Percentiles rank a stretch among this genome's conserved stretches.
Evolutionary conservation across 2,329 filamentous ascomycete genomes (phyloP).

Genomic region (Teratosphaeria viscida): DNA sequence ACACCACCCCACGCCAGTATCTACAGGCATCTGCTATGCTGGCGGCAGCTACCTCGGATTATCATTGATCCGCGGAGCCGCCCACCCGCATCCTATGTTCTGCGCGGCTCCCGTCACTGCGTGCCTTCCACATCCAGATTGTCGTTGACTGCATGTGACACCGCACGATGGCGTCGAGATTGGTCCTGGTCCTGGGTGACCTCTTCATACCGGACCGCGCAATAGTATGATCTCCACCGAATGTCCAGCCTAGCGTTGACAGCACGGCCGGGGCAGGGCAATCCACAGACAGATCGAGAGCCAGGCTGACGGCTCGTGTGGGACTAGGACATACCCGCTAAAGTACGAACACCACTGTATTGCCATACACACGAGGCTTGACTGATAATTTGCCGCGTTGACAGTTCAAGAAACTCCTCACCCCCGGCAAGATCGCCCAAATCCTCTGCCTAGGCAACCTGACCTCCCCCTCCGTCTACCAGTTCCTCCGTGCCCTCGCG

Average conservation of each 20-base stretch:
- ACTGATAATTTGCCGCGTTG: slow-evolving; percentile 1
- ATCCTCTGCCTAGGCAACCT: slow-evolving; percentile 50
- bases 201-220: slow-evolving; percentile 89
- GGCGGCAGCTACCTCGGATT: not conserved
- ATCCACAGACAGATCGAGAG: slow-evolving; percentile 1
- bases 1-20: not conserved
- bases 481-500: slow-evolving; percentile 45
- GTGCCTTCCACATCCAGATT: not conserved
- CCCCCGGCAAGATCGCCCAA: slow-evolving; percentile 48
- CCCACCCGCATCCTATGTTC: too few relatives aligned
- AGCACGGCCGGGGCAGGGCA: not conserved
- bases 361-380: not conserved
- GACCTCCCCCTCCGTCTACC: slow-evolving; percentile 46
- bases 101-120: not conserved
- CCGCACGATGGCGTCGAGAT: slow-evolving; percentile 60
- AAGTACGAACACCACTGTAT: slow-evolving; percentile 45
- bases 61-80: not conserved
- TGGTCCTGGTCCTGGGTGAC: slow-evolving; percentile 86
- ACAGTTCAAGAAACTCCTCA: slow-evolving; percentile 46
- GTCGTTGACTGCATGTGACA: not conserved
- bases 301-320: slow-evolving; percentile 14
- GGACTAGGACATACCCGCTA: slow-evolving; percentile 65
- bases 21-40: too few relatives aligned
- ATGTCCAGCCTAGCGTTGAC: slow-evolving; percentile 2
- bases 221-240: slow-evolving; percentile 43